These are phyloP conservation scores for Xylaria digitata DNA, from an alignment of 2,329 filamentous ascomycete species.

Conservation along the genomic window DNA sequence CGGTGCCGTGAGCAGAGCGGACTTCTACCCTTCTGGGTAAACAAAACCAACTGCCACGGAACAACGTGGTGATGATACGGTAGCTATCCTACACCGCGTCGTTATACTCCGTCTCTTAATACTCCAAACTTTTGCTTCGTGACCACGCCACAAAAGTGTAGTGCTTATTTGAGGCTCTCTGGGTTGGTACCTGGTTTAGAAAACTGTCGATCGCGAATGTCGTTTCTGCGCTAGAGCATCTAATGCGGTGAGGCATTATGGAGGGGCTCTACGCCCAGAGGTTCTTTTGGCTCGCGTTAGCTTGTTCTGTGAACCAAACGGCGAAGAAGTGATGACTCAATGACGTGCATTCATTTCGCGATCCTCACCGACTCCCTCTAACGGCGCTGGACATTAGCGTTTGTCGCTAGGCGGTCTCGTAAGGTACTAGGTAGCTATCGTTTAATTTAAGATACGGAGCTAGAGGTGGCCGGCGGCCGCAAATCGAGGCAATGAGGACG, in stretches of 20 bases:
- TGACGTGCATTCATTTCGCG: not conserved
- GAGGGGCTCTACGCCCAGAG: not conserved
- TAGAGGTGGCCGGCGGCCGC: not conserved
- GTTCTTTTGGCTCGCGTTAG: not conserved
- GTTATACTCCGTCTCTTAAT: not conserved
- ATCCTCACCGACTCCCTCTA: constrained; percentile 26
- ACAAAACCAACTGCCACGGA: not conserved
- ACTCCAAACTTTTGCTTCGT: not conserved
- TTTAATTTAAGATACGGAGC: not conserved
- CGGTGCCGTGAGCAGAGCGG: not conserved
- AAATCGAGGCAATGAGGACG: not conserved
- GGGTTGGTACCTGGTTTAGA: not conserved
- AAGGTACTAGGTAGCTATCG: not conserved
- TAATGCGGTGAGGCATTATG: constrained; percentile 13
- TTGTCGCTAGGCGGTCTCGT: not conserved
- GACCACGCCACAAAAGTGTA: constrained; percentile 12
- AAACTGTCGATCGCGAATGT: not conserved
- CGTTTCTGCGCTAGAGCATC: too few relatives aligned
- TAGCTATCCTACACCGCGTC: not conserved
- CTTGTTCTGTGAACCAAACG: not conserved
- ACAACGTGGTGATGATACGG: not conserved
- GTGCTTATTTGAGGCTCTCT: constrained; percentile 20
- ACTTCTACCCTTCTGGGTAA: not conserved
- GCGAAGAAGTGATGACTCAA: not conserved
- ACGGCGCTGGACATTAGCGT: too few relatives aligned